These are phyloP conservation scores for Apiospora rasikravindrae DNA, from an alignment of 2,329 filamentous ascomycete species.

Conservation along the genomic window DNA sequence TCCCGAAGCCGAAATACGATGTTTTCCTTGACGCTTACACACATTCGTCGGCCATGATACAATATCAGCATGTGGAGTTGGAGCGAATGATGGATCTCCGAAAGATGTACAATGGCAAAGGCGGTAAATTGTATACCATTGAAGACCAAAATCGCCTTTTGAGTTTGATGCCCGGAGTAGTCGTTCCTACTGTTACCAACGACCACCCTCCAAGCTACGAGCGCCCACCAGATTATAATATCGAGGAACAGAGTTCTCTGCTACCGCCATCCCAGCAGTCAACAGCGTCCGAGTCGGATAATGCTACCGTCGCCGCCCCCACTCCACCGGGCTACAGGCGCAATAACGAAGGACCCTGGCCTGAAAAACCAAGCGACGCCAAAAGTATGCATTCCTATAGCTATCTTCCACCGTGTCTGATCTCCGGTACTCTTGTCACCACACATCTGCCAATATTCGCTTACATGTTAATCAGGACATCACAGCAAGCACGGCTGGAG, in stretches of 20 bases:
- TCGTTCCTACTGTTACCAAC: background rate
- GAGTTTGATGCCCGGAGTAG: background rate
- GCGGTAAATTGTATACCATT: background rate
- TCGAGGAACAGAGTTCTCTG: background rate
- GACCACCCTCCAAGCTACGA: background rate
- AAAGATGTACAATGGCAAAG: conserved; percentile 18
- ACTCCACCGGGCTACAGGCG: conserved; percentile 8
- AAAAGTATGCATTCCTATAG: background rate
- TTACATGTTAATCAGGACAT: background rate
- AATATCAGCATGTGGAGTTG: background rate
- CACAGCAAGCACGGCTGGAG: background rate
- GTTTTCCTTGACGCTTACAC: background rate
- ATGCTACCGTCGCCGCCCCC: background rate
- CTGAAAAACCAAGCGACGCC: background rate
- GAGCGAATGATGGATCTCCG: conserved; percentile 4
- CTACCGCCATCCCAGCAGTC: background rate
- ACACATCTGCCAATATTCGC: background rate
- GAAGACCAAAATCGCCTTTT: background rate
- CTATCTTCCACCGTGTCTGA: background rate
- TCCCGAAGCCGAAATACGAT: background rate
- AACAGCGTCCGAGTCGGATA: conserved; percentile 14
- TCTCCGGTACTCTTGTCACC: too few species aligned
- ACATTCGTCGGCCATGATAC: background rate
- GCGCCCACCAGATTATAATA: background rate
- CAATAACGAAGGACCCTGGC: too few species aligned